These are phyloP conservation scores for Colletotrichum shisoi DNA, from an alignment of 2,329 filamentous ascomycete genomes.

Conservation along the genomic window DNA sequence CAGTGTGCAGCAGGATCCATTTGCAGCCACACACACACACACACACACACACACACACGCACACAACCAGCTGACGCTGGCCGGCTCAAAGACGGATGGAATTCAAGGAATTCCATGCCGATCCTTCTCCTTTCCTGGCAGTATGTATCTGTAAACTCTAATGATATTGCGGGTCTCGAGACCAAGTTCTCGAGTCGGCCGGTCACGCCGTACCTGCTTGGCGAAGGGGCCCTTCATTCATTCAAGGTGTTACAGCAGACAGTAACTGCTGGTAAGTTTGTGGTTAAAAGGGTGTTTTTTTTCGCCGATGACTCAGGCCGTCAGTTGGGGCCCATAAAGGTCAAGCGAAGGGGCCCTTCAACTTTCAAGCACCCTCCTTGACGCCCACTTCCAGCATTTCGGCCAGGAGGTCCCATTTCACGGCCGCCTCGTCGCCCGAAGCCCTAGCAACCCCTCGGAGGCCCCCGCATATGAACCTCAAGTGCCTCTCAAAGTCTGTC, in stretches of 20 bases:
- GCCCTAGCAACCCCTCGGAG: conserved; percentile 78
- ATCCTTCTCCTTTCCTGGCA: conserved; percentile 29
- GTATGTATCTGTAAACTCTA: conserved; percentile 28
- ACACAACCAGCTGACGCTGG: conserved; percentile 11
- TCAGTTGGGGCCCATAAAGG: too few species aligned
- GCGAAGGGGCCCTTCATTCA: background rate
- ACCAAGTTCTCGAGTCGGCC: conserved; percentile 28
- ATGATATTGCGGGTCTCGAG: conserved; percentile 33
- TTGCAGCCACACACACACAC: conserved; percentile 6
- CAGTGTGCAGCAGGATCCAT: conserved; percentile 21
- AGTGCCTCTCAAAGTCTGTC: conserved; percentile 68
- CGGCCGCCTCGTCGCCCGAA: conserved; percentile 65
- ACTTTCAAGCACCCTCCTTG: conserved; percentile 31
- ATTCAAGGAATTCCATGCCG: conserved; percentile 38
- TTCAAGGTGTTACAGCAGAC: too few species aligned
- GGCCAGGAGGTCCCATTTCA: conserved; percentile 81
- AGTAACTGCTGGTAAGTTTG: too few species aligned
- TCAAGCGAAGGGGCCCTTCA: background rate
- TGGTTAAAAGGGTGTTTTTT: too few species aligned
- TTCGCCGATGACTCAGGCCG: too few species aligned
- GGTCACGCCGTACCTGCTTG: conserved; percentile 14
- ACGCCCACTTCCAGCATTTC: conserved; percentile 74
- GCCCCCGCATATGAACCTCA: conserved; percentile 76
- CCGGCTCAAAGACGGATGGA: conserved; percentile 26
- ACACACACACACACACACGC: too few species aligned